These are phyloP conservation scores for Tolypocladium sp. DNA, from an alignment of 2,329 filamentous ascomycete genomes.

Conservation along the genomic window DNA sequence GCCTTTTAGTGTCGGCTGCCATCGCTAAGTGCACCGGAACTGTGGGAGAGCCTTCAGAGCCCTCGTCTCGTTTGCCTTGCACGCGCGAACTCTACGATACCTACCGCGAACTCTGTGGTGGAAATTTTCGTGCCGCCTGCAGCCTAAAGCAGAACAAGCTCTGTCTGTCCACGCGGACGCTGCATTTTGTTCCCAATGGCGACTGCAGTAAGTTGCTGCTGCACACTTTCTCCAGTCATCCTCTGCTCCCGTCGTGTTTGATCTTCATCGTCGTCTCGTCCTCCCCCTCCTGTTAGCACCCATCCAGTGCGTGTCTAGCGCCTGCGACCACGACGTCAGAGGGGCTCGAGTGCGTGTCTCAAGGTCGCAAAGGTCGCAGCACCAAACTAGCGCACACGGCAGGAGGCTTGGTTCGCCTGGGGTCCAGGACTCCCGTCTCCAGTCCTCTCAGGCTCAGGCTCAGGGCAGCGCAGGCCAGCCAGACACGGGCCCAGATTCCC, in stretches of 20 bases:
- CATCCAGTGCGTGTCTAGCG: background rate
- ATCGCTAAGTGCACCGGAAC: background rate
- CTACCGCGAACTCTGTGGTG: background rate
- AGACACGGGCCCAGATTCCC: background rate
- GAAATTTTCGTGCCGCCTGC: background rate
- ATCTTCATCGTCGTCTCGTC: background rate
- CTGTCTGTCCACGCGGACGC: background rate
- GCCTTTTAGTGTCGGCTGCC: background rate
- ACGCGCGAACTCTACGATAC: background rate
- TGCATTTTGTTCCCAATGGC: slow-evolving; percentile 17
- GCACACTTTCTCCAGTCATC: background rate
- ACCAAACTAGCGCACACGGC: slow-evolving; percentile 17
- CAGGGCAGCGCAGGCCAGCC: background rate
- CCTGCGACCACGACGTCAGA: slow-evolving; percentile 22
- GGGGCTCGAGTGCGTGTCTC: slow-evolving; percentile 24
- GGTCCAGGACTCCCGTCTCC: slow-evolving; percentile 3
- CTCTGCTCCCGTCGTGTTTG: slow-evolving; percentile 1
- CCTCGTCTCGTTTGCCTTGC: background rate
- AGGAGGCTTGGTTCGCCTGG: slow-evolving; percentile 17
- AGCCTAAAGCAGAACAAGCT: background rate
- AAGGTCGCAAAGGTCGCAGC: slow-evolving; percentile 15
- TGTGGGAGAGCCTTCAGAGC: too few species aligned
- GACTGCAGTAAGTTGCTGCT: slow-evolving; percentile 23
- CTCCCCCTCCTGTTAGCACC: slow-evolving; percentile 1
- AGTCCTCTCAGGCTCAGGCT: background rate